Evolutionary conservation across 2,329 filamentous ascomycete genomes (phyloP), one percentile per base, ranked within the genome.

Genomic region (Lasiodiplodia sp.): DNA sequence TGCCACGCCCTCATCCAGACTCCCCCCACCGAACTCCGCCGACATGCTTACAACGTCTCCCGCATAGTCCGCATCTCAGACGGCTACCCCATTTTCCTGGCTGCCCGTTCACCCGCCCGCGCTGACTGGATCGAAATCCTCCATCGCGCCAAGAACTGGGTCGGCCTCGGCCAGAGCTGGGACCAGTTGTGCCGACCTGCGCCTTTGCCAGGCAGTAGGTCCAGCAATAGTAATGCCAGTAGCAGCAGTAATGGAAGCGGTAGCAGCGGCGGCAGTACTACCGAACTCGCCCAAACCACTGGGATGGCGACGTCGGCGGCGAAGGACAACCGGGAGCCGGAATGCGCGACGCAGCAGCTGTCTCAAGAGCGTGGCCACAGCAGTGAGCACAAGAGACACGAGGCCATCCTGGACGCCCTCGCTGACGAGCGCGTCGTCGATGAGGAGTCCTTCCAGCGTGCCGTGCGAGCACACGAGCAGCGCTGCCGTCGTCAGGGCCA

Each of bases 111-210:
- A 3, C 89, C 91, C 1, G 89, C 91, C 2, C 88, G 92, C 64
- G 87, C 90, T 3, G 93, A 96, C 79, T 96, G 92, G 92, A 88
- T 91, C 58, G 91, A 95, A 78, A 84, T 95, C 0, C 78, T 96
- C 11, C 86, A 89, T 0, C 86, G 88, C 37, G 85, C 87, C 0
- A 84, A 88, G 40, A 31, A 38, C 25, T 93, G 90, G 90, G 85
- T 95, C 64, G 84, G 87, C 7, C 84, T 96, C 10, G 77, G 79
- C 2, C 80, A 85, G 3, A 84, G 85, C 0, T 96, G 92, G 93
- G 91, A 94, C 71, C 82, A 81, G 2, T 85, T 96, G 5, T 95
- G 92, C 70, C 77, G 80, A 1, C 80, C 82, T n/a, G 79, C 81
- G 5, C 81, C 82, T 2, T 73, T 83, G 3, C 80, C 80, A 3